Conservation (phyloP, 768 basidiomycete genomes). For the Amanita fuliginea region DNA sequence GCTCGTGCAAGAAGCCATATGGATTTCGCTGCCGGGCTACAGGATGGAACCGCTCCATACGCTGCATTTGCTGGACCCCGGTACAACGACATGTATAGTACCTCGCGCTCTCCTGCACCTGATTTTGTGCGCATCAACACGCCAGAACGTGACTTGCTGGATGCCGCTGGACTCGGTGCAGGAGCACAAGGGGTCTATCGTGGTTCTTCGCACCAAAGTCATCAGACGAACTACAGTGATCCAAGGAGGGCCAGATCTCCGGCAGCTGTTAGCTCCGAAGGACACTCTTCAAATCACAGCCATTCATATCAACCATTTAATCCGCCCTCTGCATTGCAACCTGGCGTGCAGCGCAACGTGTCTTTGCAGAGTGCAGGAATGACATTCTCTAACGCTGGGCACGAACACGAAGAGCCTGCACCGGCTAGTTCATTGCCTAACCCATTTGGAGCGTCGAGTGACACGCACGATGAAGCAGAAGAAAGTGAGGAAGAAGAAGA, state of each 20-base stretch:
- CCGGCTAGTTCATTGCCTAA: conserved; percentile 5
- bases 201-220: conserved; percentile 7
- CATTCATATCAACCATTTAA: neutral
- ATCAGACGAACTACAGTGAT: conserved; percentile 5
- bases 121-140: conserved; percentile 7
- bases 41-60: conserved; percentile 27
- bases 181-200: conserved; percentile 6
- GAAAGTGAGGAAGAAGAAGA: conserved; percentile 6
- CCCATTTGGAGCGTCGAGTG: conserved; percentile 5
- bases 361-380: neutral
- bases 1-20: conserved; percentile 27
- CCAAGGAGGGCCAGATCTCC: conserved; percentile 9
- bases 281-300: neutral
- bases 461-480: conserved; percentile 1
- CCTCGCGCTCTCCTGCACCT: conserved; percentile 4
- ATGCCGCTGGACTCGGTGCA: conserved; percentile 14
- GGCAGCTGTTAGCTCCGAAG: conserved; percentile 3
- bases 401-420: neutral
- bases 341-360: neutral
- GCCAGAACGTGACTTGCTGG: conserved; percentile 12
- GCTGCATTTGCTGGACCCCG: conserved; percentile 24
- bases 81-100: conserved; percentile 2
- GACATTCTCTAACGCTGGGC: conserved; percentile 1
- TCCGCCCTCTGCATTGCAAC: neutral
- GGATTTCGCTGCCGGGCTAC: conserved; percentile 21